Evolutionary conservation across 2,329 filamentous ascomycete genomes (phyloP).

Genomic region (Fusarium devonianum): DNA sequence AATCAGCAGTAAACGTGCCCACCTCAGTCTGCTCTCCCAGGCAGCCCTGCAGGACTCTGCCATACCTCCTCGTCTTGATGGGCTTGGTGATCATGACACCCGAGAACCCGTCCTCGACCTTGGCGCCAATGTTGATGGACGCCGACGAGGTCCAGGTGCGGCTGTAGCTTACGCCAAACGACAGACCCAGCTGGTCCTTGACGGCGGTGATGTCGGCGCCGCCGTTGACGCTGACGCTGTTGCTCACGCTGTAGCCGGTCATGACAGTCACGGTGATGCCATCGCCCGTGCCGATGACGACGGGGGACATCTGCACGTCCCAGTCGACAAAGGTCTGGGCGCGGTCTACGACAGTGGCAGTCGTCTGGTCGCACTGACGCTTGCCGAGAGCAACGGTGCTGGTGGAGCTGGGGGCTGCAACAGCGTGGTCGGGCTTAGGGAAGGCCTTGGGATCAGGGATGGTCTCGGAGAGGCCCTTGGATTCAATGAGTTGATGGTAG

Average conservation of each 20-base stretch:
- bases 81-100: constrained; percentile 16
- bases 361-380: constrained; percentile 2
- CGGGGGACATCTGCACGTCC: constrained; percentile 30
- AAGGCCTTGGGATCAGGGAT: constrained; percentile 14
- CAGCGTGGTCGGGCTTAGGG: not conserved
- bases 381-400: not conserved
- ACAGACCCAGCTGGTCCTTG: constrained; percentile 3
- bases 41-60: constrained; percentile 10
- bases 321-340: constrained; percentile 20
- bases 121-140: constrained; percentile 9
- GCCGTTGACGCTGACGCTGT: constrained; percentile 9
- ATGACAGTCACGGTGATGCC: constrained; percentile 6
- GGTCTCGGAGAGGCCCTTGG: not conserved
- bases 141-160: constrained; percentile 18
- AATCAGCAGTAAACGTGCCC: constrained; percentile 18
- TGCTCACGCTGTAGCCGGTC: not conserved
- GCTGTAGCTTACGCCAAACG: constrained; percentile 16
- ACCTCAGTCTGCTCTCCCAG: constrained; percentile 6
- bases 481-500: constrained; percentile 17
- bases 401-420: not conserved
- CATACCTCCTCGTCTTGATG: constrained; percentile 10
- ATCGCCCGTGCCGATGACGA: constrained; percentile 14
- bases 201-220: not conserved
- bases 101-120: not conserved
- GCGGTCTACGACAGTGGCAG: constrained; percentile 5